Conservation (phyloP, 257 asterid species). For the Salvia hispanica region DNA sequence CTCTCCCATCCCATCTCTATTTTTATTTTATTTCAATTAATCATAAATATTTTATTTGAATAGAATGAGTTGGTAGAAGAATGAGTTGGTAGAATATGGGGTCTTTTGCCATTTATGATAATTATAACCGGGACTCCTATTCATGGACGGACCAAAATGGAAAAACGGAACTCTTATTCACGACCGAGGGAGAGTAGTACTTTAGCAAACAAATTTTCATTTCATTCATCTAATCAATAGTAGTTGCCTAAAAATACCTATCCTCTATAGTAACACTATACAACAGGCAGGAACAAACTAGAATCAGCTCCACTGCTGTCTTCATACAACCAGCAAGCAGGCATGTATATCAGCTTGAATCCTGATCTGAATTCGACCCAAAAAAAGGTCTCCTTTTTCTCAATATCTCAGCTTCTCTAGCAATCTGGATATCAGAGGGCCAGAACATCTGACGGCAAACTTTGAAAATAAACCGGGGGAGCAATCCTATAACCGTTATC, state of each 20-base stretch:
- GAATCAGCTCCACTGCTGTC: slow-evolving; percentile 19
- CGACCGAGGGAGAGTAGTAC: no score
- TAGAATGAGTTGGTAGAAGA: no score
- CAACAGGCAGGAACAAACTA: slow-evolving; percentile 23
- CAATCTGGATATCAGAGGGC: slow-evolving; percentile 93
- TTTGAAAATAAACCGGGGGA: slow-evolving; percentile 82
- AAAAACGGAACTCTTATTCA: no score
- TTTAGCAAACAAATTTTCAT: background rate
- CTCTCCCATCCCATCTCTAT: no score
- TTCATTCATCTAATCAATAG: slow-evolving; percentile 27
- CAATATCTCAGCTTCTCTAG: slow-evolving; percentile 92
- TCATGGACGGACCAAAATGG: no score
- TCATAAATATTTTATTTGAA: no score
- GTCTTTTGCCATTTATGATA: no score
- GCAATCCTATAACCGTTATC: slow-evolving; percentile 74
- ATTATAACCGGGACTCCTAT: no score
- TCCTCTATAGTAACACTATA: slow-evolving; percentile 38
- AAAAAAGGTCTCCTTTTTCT: slow-evolving; percentile 44
- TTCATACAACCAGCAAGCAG: background rate
- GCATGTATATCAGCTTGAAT: slow-evolving; percentile 48
- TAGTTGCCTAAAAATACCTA: slow-evolving; percentile 23
- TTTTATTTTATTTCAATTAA: no score
- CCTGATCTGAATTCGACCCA: slow-evolving; percentile 50
- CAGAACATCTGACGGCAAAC: slow-evolving; percentile 71
- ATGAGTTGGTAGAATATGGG: no score